phyloP scores from a whole-genome alignment of 2,329 filamentous ascomycete genomes.

The Colletotrichum navitas region DNA sequence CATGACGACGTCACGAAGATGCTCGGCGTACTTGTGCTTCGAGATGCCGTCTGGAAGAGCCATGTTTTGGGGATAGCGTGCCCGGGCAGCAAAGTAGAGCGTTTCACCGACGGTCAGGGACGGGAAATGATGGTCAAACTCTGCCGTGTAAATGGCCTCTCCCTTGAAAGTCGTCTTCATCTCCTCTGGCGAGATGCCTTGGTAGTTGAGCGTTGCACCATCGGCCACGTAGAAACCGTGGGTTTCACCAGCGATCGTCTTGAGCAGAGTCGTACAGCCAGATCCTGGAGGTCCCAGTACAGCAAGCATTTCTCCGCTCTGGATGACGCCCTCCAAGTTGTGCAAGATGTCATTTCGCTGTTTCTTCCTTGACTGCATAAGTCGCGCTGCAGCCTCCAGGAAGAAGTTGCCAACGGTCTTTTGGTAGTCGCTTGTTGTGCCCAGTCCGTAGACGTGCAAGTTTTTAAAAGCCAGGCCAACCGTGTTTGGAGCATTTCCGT shows the following conservation, averaged over 20 bases:
- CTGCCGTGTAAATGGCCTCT: constrained; percentile 75
- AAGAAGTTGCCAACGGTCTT: constrained; percentile 57
- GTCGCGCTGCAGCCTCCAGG: constrained; percentile 46
- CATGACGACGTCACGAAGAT: constrained; percentile 66
- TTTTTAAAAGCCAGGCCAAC: constrained; percentile 56
- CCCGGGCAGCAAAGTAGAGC: constrained; percentile 69
- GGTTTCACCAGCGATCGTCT: constrained; percentile 73
- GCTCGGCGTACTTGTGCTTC: constrained; percentile 56
- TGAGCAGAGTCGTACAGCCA: constrained; percentile 77
- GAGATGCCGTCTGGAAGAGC: constrained; percentile 60
- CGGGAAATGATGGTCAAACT: constrained; percentile 74
- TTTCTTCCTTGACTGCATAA: constrained; percentile 45
- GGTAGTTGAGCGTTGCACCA: constrained; percentile 34
- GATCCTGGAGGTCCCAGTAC: constrained; percentile 66
- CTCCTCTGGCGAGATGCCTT: constrained; percentile 19
- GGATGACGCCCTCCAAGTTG: constrained; percentile 63
- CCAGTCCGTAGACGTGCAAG: constrained; percentile 57
- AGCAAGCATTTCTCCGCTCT: constrained; percentile 68
- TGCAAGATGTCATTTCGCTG: constrained; percentile 61
- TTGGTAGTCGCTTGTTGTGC: constrained; percentile 58
- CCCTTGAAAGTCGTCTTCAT: constrained; percentile 55
- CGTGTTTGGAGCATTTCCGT: constrained; percentile 48
- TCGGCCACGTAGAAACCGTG: constrained; percentile 63
- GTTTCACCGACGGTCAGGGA: constrained; percentile 71
- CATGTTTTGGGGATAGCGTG: constrained; percentile 60